Conservation (phyloP, 2,329 filamentous ascomycete genomes). For the Talaromyces albobiverticillius region DNA sequence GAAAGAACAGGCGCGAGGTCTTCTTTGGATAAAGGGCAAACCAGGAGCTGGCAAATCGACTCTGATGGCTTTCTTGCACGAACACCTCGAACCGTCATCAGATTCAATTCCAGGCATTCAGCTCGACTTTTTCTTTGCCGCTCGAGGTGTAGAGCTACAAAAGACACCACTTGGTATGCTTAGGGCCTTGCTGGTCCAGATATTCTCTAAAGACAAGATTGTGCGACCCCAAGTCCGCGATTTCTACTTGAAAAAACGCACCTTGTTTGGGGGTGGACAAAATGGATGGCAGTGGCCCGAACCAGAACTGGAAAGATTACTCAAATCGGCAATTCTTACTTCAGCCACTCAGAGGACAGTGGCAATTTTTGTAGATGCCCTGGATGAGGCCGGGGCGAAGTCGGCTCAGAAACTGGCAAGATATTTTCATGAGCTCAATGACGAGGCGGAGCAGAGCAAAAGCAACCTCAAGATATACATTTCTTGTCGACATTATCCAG, state of each 20-base stretch:
- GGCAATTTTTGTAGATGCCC: neutral
- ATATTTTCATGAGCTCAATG: neutral
- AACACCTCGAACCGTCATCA: neutral
- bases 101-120: neutral
- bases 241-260: neutral
- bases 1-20: conserved; percentile 32
- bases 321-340: neutral
- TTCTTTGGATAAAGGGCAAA: conserved; percentile 41
- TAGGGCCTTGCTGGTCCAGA: neutral
- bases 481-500: neutral
- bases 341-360: neutral
- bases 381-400: neutral
- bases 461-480: neutral
- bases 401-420: neutral
- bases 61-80: conserved; percentile 28
- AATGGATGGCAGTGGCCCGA: neutral
- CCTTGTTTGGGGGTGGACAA: neutral
- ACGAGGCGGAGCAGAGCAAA: too few relatives aligned
- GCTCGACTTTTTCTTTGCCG: neutral
- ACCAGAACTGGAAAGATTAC: neutral
- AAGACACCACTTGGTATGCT: neutral
- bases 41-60: conserved; percentile 36
- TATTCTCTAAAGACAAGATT: neutral
- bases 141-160: neutral
- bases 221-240: neutral